Conservation (phyloP, 106 monocot genomes). For the Alisma plantagoaquatica region DNA sequence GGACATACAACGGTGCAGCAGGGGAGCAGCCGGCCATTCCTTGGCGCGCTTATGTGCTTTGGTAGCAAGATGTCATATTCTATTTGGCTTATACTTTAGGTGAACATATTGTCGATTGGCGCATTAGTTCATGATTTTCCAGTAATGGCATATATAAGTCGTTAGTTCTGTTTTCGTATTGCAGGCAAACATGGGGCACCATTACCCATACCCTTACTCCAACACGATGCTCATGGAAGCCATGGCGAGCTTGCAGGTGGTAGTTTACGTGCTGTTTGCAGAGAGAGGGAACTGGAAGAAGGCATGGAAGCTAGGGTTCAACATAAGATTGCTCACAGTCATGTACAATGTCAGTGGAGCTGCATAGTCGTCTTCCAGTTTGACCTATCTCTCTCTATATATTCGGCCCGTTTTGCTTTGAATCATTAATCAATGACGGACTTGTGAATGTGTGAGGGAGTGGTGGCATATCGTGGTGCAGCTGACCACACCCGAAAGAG, state of each 20-base stretch:
- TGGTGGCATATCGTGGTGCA: slow-evolving; percentile 7
- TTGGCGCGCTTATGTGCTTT: slow-evolving; percentile 16
- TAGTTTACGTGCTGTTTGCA: slow-evolving; percentile 2
- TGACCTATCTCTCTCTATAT: not conserved
- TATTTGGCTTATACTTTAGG: slow-evolving; percentile 35
- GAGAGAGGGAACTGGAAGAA: slow-evolving; percentile 6
- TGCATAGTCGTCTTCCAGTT: not conserved
- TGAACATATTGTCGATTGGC: not conserved
- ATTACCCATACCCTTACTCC: slow-evolving; percentile 28
- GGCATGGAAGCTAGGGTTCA: slow-evolving; percentile 25
- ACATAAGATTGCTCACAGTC: slow-evolving; percentile 22
- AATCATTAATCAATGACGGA: not conserved
- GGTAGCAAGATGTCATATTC: slow-evolving; percentile 22
- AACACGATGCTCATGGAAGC: slow-evolving; percentile 19
- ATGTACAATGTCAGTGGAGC: slow-evolving; percentile 24
- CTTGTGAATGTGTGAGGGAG: slow-evolving; percentile 12
- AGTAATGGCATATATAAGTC: not conserved
- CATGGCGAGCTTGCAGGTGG: slow-evolving; percentile 18
- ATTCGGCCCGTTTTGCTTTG: too few relatives aligned
- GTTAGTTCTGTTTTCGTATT: not conserved
- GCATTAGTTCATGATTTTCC: not conserved
- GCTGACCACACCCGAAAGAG: too few relatives aligned
- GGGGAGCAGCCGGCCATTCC: slow-evolving; percentile 2
- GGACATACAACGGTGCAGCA: not conserved
- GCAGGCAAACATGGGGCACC: slow-evolving; percentile 23